These are phyloP conservation scores for Aspergillus wentii DNA, from an alignment of 495 filamentous ascomycete species.

Conservation along the genomic window DNA sequence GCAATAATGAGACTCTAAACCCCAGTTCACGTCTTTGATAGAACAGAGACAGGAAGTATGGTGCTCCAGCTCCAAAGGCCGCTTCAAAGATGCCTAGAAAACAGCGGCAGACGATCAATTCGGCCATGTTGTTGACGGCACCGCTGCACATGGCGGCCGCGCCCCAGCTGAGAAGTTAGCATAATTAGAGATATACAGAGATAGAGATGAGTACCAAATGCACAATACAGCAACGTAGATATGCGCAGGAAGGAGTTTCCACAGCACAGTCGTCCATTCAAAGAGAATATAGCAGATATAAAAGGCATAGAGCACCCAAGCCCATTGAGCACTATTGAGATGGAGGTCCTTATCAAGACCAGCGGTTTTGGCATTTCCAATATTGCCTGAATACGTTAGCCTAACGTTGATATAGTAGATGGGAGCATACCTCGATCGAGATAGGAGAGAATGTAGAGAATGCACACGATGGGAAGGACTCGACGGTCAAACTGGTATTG, in stretches of 20 bases:
- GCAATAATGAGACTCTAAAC: constrained; percentile 60
- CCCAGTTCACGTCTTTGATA: constrained; percentile 69
- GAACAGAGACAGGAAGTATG: constrained; percentile 69
- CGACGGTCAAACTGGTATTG: constrained; percentile 18
- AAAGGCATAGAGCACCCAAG: constrained; percentile 67
- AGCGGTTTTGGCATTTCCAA: constrained; percentile 54
- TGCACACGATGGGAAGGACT: constrained; percentile 23
- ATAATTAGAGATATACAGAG: no score
- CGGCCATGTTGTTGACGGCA: constrained; percentile 46
- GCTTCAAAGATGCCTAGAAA: constrained; percentile 56
- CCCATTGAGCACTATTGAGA: constrained; percentile 40
- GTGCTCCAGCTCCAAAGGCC: constrained; percentile 56
- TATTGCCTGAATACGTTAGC: constrained; percentile 47
- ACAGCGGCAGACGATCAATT: constrained; percentile 53
- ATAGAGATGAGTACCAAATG: constrained; percentile 22
- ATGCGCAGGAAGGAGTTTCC: constrained; percentile 55
- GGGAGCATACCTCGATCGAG: constrained; percentile 14
- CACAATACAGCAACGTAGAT: constrained; percentile 27
- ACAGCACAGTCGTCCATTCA: constrained; percentile 32
- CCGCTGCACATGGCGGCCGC: constrained; percentile 49
- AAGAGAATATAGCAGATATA: constrained; percentile 44
- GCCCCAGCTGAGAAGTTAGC: constrained; percentile 32
- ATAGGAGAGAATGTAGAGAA: constrained; percentile 24
- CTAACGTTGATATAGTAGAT: no score
- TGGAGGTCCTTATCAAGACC: constrained; percentile 44